These are phyloP conservation scores for Ganoderma multipileum DNA, from an alignment of 1,284 basidiomycete genomes.

Conservation along the genomic window DNA sequence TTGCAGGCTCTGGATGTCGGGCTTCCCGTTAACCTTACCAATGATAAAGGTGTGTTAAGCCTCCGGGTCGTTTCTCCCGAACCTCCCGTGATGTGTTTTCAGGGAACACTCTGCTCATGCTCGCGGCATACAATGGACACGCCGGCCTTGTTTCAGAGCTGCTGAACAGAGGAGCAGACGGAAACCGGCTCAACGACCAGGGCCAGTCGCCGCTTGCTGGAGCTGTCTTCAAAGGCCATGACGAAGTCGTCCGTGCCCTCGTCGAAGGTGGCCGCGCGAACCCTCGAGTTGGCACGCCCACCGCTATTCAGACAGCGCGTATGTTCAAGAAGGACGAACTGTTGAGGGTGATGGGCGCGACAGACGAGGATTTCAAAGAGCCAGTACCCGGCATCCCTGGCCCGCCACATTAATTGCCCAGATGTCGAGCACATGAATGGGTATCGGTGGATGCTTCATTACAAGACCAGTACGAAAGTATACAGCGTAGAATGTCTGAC, in stretches of 20 bases:
- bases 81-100: background rate
- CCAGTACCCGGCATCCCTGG: conserved; percentile 34
- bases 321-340: conserved; percentile 68
- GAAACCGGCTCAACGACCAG: conserved; percentile 76
- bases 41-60: conserved; percentile 61
- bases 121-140: conserved; percentile 83
- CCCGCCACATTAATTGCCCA: conserved; percentile 26
- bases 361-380: conserved; percentile 54
- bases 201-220: conserved; percentile 85
- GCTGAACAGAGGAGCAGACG: conserved; percentile 65
- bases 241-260: conserved; percentile 68
- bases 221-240: conserved; percentile 79
- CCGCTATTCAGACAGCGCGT: conserved; percentile 73
- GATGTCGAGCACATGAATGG: background rate
- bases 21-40: conserved; percentile 81
- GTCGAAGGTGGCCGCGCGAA: conserved; percentile 68
- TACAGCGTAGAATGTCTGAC: conserved; percentile 16
- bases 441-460: background rate
- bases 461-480: conserved; percentile 19
- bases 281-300: conserved; percentile 73
- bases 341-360: conserved; percentile 60
- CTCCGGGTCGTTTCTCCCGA: background rate
- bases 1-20: conserved; percentile 73
- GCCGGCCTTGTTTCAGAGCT: conserved; percentile 60
- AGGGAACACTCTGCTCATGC: conserved; percentile 86